These are phyloP conservation scores for Trichoderma pleuroti DNA, from an alignment of 2,329 filamentous ascomycete genomes.

Conservation along the genomic window DNA sequence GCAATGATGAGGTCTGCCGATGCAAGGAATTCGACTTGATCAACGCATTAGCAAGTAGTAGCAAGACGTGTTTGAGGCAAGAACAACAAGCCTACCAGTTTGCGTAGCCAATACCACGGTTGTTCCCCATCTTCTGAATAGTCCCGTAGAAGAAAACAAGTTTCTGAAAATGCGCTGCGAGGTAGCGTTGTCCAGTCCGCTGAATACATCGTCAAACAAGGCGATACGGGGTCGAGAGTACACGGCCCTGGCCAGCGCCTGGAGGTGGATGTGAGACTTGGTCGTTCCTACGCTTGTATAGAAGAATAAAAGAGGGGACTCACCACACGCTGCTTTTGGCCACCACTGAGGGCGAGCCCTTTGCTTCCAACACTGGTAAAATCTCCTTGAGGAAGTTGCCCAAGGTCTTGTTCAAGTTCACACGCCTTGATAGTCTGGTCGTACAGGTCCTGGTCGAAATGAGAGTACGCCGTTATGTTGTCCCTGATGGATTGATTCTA, in stretches of 20 bases:
- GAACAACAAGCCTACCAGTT: constrained; percentile 22
- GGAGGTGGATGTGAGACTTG: background rate
- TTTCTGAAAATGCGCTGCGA: constrained; percentile 31
- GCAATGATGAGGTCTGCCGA: constrained; percentile 14
- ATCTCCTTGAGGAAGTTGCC: constrained; percentile 35
- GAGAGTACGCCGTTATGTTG: constrained; percentile 34
- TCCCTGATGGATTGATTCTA: constrained; percentile 33
- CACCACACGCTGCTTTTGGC: constrained; percentile 43
- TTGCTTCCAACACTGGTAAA: constrained; percentile 42
- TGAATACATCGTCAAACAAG: constrained; percentile 39
- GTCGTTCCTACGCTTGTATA: background rate
- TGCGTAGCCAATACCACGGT: constrained; percentile 40
- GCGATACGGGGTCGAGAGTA: constrained; percentile 34
- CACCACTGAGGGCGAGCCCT: constrained; percentile 45
- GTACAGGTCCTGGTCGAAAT: constrained; percentile 29
- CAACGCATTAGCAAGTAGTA: background rate
- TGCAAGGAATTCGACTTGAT: constrained; percentile 2
- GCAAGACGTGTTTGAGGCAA: background rate
- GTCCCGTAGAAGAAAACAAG: constrained; percentile 28
- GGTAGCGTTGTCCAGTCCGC: constrained; percentile 37
- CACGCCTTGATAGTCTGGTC: constrained; percentile 27
- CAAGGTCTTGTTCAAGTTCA: constrained; percentile 34
- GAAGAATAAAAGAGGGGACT: constrained; percentile 9
- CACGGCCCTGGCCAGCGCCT: constrained; percentile 38
- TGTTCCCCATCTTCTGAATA: constrained; percentile 29